These are phyloP conservation scores for Talaromyces rugulosus DNA, from an alignment of 2,329 filamentous ascomycete species.

Conservation along the genomic window DNA sequence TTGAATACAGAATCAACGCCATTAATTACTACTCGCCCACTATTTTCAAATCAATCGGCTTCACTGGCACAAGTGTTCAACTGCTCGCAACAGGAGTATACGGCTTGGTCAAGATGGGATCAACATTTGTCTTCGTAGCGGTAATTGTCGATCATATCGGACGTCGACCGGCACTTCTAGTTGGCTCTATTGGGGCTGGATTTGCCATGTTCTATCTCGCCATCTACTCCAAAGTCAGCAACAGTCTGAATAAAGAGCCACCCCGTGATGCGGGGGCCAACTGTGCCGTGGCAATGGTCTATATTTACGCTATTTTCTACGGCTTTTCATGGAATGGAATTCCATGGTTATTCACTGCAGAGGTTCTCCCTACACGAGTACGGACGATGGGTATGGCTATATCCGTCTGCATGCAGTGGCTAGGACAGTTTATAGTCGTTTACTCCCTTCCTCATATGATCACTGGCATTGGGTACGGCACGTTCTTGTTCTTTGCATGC, in stretches of 20 bases:
- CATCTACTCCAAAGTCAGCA: slow-evolving; percentile 17
- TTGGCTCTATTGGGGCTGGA: slow-evolving; percentile 55
- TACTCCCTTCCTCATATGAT: slow-evolving; percentile 46
- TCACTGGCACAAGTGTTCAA: slow-evolving; percentile 42
- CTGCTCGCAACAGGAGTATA: slow-evolving; percentile 51
- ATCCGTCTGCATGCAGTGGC: slow-evolving; percentile 35
- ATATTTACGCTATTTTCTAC: slow-evolving; percentile 19
- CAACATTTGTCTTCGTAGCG: slow-evolving; percentile 61
- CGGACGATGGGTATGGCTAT: slow-evolving; percentile 40
- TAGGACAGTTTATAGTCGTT: slow-evolving; percentile 47
- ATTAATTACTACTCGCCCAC: slow-evolving; percentile 59
- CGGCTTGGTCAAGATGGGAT: slow-evolving; percentile 64
- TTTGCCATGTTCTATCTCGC: slow-evolving; percentile 36
- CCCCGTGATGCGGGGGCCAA: slow-evolving; percentile 14
- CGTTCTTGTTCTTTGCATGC: slow-evolving; percentile 4
- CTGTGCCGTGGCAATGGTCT: slow-evolving; percentile 23
- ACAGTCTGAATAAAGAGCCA: not conserved
- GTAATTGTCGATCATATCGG: slow-evolving; percentile 46
- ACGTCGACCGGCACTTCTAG: slow-evolving; percentile 43
- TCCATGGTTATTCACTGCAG: slow-evolving; percentile 32
- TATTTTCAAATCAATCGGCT: slow-evolving; percentile 53
- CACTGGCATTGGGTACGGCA: slow-evolving; percentile 1
- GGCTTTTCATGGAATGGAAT: slow-evolving; percentile 29
- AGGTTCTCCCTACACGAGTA: slow-evolving; percentile 37
- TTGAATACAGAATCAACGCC: slow-evolving; percentile 57